These are phyloP conservation scores for Ophiocordyceps robertsii DNA, from an alignment of 2,329 filamentous ascomycete species.

Conservation along the genomic window DNA sequence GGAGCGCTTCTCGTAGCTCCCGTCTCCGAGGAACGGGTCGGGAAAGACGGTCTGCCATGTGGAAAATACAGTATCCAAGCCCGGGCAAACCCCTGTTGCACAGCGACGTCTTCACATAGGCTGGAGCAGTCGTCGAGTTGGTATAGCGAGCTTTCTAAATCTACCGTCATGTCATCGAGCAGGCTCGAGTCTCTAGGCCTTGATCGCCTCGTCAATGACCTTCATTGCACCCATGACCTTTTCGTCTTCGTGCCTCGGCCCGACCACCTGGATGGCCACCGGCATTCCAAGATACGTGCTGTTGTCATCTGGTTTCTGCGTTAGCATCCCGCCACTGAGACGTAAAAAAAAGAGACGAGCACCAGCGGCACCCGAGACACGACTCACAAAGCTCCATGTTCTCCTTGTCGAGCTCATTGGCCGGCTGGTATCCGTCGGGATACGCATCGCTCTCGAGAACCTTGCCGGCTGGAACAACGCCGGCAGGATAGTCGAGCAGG, in stretches of 20 bases:
- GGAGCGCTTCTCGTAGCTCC: background rate
- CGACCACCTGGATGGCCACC: slow-evolving; percentile 7
- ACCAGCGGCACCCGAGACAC: no score
- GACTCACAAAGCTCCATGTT: slow-evolving; percentile 7
- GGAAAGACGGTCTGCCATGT: background rate
- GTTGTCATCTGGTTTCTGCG: slow-evolving; percentile 4
- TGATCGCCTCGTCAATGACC: slow-evolving; percentile 4
- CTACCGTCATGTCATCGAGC: no score
- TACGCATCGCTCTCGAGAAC: slow-evolving; percentile 6
- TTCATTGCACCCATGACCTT: slow-evolving; percentile 6
- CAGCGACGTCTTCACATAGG: no score
- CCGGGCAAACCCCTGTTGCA: no score
- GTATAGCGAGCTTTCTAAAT: no score
- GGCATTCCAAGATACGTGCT: slow-evolving; percentile 6
- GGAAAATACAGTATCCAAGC: no score
- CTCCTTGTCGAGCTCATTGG: slow-evolving; percentile 6
- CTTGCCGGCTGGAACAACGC: slow-evolving; percentile 6
- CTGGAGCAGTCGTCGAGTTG: no score
- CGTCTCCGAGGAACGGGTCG: background rate
- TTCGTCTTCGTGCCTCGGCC: slow-evolving; percentile 7
- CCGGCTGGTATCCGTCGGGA: slow-evolving; percentile 3
- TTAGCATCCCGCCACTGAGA: background rate
- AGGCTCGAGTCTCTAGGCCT: background rate
- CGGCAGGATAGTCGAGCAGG: slow-evolving; percentile 48
- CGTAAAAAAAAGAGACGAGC: no score